Evolutionary conservation across 495 filamentous ascomycete species (phyloP).

Genomic region (Aspergillus carlsbadensis): DNA sequence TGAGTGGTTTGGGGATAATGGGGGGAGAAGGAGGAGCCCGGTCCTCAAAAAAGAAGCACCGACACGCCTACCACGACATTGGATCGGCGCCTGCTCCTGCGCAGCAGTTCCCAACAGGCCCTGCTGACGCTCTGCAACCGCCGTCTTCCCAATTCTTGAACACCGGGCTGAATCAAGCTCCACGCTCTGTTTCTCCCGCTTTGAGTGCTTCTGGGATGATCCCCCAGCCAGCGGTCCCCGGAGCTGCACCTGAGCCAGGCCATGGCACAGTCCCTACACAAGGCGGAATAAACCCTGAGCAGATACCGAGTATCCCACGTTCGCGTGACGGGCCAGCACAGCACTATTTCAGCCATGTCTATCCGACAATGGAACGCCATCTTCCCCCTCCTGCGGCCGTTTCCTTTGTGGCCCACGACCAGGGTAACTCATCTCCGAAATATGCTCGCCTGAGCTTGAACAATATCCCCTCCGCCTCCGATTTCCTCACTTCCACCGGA

Average conservation of each 20-base stretch:
- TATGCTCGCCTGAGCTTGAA: constrained; percentile 89
- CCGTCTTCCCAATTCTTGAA: constrained; percentile 71
- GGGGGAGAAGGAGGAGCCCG: constrained; percentile 55
- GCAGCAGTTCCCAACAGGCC: constrained; percentile 66
- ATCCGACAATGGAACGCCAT: constrained; percentile 91
- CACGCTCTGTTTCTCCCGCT: constrained; percentile 48
- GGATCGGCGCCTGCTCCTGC: constrained; percentile 44
- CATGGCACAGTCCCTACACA: constrained; percentile 57
- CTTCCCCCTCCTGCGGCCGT: constrained; percentile 85
- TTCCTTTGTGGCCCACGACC: constrained; percentile 88
- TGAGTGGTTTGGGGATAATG: constrained; percentile 77
- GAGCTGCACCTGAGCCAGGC: constrained; percentile 22
- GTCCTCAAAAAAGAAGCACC: constrained; percentile 84
- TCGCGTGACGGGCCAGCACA: constrained; percentile 78
- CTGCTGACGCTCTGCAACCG: constrained; percentile 48
- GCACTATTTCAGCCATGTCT: constrained; percentile 83
- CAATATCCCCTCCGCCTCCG: constrained; percentile 80
- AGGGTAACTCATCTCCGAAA: constrained; percentile 95
- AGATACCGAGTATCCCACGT: constrained; percentile 87
- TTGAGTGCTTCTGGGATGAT: constrained; percentile 46
- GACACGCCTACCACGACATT: constrained; percentile 88
- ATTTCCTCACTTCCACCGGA: constrained; percentile 73
- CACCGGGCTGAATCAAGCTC: constrained; percentile 56
- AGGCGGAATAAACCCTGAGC: constrained; percentile 82
- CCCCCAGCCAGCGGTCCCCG: constrained; percentile 43